Evolutionary conservation across 2,329 filamentous ascomycete genomes (phyloP).

Genomic region (Fusarium algeriense): DNA sequence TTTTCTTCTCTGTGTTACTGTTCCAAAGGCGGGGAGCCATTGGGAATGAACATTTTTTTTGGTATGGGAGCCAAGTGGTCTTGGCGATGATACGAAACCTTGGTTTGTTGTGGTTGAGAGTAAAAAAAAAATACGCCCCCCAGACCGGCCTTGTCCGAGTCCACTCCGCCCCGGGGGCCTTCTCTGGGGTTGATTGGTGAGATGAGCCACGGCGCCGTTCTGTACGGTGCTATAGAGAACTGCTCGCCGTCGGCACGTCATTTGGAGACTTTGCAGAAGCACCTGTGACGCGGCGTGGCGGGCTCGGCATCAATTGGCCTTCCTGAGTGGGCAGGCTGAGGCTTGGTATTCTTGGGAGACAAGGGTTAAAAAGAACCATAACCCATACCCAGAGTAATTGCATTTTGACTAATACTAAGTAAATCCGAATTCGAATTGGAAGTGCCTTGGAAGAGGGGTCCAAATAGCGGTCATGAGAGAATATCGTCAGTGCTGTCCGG

Average conservation of each 20-base stretch:
- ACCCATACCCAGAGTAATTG: slow-evolving; percentile 14
- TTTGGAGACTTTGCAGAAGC: slow-evolving; percentile 31
- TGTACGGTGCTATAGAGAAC: slow-evolving; percentile 23
- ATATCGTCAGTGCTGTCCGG: slow-evolving; percentile 28
- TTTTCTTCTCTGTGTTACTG: slow-evolving; percentile 43
- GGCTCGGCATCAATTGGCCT: slow-evolving; percentile 40
- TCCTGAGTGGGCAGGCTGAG: slow-evolving; percentile 32
- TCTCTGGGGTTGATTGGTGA: slow-evolving; percentile 29
- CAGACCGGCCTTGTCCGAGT: slow-evolving; percentile 34
- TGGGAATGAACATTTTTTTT: slow-evolving; percentile 30
- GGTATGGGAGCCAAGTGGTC: not conserved
- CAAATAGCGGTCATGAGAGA: slow-evolving; percentile 23
- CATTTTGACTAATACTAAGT: slow-evolving; percentile 8
- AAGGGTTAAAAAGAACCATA: slow-evolving; percentile 17
- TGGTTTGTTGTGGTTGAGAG: slow-evolving; percentile 40
- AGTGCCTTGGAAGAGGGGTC: slow-evolving; percentile 26
- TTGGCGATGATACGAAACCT: slow-evolving; percentile 43
- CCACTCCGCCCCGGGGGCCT: slow-evolving; percentile 20
- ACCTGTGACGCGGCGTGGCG: slow-evolving; percentile 47
- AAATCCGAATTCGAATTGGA: slow-evolving; percentile 35
- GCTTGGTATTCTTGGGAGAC: slow-evolving; percentile 43
- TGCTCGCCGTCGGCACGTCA: slow-evolving; percentile 40
- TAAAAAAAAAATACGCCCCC: slow-evolving; percentile 10
- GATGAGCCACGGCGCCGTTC: slow-evolving; percentile 15
- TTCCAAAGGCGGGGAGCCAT: slow-evolving; percentile 42